Evolutionary conservation across 164 flowering plant species (phyloP), one percentile per base, ranked within the genome.

Genomic region (Stephania cephalantha): DNA sequence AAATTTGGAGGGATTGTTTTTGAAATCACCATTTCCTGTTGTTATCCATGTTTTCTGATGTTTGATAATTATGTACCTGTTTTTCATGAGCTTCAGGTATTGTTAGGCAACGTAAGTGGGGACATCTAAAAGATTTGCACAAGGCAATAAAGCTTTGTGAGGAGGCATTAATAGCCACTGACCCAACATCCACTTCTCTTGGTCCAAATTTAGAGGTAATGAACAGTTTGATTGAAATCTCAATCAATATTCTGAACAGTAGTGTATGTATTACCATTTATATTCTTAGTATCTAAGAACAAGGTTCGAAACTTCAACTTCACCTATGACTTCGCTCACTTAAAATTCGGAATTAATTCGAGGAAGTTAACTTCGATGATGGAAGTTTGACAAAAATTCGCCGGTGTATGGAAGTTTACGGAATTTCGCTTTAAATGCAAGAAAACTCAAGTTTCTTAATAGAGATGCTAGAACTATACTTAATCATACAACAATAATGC

Each of bases 111-210:
- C 99, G 97, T 12, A 93, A 95, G 78, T 95, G 95, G 94, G 99
- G 99, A 8, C 98, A 95, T 78, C 81, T 95, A 48, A 90, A 81
- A 81, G 99, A 95, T 73, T 69, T 95, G 76, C 99, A 93, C 78
- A 89, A 87, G 82, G 91, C 97, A 66, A 86, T 95, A 74, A 95
- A 92, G 86, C 97, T 92, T 50, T 92, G 98, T 79, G 99, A 93
- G 81, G 89, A 72, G 45, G 97, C 95, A 78, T 31, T 95, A 72
- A 74, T 91, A 44, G 92, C 91, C 22, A 85, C 93, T 78, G 94
- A 92, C 80, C 98, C 99, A 65, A 76, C 84, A 74, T 80, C 44
- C 63, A 77, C 88, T 72, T 85, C 94, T 79, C 90, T 85, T 58
- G 97, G 97, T 73, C 67, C 82, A 74, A 95, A 89, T 80, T 78